Conservation (phyloP, 1,139 yeast genomes). For the Hyphopichia khmerensis region DNA sequence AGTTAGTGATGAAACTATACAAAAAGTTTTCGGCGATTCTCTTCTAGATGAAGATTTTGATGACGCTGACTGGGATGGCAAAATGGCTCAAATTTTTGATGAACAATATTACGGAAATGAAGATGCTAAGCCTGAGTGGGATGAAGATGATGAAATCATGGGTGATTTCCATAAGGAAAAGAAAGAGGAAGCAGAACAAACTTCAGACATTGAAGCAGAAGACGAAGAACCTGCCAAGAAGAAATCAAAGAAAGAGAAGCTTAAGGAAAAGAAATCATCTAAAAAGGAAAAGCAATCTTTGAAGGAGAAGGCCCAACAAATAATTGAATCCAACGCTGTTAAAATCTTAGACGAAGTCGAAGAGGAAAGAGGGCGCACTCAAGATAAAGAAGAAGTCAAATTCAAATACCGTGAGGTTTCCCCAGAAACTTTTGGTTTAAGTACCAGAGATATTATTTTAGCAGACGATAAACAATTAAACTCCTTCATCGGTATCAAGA, state of each 20-base stretch:
- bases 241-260: constrained; percentile 49
- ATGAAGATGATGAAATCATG: constrained; percentile 29
- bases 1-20: constrained; percentile 59
- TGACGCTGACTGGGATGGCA: constrained; percentile 87
- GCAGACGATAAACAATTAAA: constrained; percentile 90
- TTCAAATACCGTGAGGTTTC: constrained; percentile 93
- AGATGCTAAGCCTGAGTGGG: constrained; percentile 43
- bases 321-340: constrained; percentile 50
- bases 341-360: constrained; percentile 61
- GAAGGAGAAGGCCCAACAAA: constrained; percentile 66
- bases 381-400: constrained; percentile 41
- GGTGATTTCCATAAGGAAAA: constrained; percentile 17
- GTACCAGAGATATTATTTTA: constrained; percentile 80
- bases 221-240: constrained; percentile 29
- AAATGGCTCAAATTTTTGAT: constrained; percentile 81
- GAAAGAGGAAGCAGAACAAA: constrained; percentile 19
- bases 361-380: constrained; percentile 58
- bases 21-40: constrained; percentile 67
- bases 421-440: constrained; percentile 88
- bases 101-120: constrained; percentile 73
- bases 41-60: constrained; percentile 86
- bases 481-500: constrained; percentile 81
- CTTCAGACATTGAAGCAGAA: constrained; percentile 25
- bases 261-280: constrained; percentile 55
- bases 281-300: constrained; percentile 64